Evolutionary conservation across 306 rosid genomes (phyloP).

Genomic region (Crataegus laevigata): DNA sequence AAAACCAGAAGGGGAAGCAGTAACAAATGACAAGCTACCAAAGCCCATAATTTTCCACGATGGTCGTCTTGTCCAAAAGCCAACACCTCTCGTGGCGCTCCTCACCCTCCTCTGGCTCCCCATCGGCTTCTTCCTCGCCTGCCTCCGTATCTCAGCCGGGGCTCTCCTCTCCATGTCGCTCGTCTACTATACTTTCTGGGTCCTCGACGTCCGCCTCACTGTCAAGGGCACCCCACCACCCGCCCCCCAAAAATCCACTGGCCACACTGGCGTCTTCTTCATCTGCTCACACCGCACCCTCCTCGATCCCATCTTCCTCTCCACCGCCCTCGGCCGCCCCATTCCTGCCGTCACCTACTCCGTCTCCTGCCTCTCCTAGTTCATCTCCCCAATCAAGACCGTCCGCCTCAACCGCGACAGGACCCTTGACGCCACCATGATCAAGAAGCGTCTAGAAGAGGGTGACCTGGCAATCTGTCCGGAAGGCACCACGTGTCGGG

Average conservation of each 20-base stretch:
- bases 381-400: slow-evolving; percentile 75
- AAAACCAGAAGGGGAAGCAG: slow-evolving; percentile 33
- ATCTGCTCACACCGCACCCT: slow-evolving; percentile 71
- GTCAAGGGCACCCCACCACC: slow-evolving; percentile 69
- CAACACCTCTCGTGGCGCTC: slow-evolving; percentile 52
- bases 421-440: slow-evolving; percentile 58
- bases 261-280: slow-evolving; percentile 52
- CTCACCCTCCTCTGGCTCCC: slow-evolving; percentile 70
- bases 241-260: slow-evolving; percentile 26
- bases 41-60: slow-evolving; percentile 84
- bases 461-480: slow-evolving; percentile 86
- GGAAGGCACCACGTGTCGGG: slow-evolving; percentile 81
- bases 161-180: slow-evolving; percentile 70
- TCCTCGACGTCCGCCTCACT: slow-evolving; percentile 62
- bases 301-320: slow-evolving; percentile 82
- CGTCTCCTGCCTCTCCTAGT: slow-evolving; percentile 62
- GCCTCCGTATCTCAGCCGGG: slow-evolving; percentile 61
- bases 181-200: slow-evolving; percentile 61
- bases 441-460: slow-evolving; percentile 49
- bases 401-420: slow-evolving; percentile 58
- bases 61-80: slow-evolving; percentile 68
- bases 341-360: slow-evolving; percentile 81
- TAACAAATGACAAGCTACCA: slow-evolving; percentile 48
- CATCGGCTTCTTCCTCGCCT: slow-evolving; percentile 56
- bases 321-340: slow-evolving; percentile 63